Conservation (phyloP, 2,329 filamentous ascomycete species). For the Fusarium marasasianum region DNA sequence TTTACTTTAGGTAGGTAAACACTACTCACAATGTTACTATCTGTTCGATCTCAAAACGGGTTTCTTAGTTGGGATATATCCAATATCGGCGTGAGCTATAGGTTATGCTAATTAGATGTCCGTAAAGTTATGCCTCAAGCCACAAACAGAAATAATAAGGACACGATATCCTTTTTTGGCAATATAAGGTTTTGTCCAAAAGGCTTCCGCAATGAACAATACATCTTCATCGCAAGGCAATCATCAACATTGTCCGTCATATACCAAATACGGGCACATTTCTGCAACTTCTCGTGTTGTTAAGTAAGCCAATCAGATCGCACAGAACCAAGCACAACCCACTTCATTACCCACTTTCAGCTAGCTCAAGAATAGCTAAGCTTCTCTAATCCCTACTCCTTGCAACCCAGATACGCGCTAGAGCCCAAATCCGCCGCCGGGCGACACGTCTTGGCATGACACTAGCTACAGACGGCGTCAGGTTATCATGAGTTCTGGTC, state of each 20-base stretch:
- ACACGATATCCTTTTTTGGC: rapidly evolving
- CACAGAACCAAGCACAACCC: background rate
- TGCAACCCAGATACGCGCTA: background rate
- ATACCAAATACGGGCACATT: background rate
- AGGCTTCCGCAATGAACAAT: rapidly evolving
- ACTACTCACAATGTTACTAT: too few relatives aligned
- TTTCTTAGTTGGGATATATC: too few relatives aligned
- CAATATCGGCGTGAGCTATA: background rate
- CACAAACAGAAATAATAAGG: rapidly evolving
- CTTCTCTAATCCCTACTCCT: background rate
- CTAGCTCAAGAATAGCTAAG: rapidly evolving
- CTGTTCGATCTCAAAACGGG: too few relatives aligned
- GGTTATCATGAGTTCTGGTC: background rate
- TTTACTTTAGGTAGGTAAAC: too few relatives aligned
- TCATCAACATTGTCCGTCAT: too few relatives aligned
- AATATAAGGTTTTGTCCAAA: rapidly evolving
- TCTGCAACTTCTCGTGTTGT: rapidly evolving
- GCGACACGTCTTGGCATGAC: background rate
- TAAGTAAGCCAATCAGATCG: rapidly evolving
- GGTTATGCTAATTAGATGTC: rapidly evolving
- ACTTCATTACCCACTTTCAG: background rate
- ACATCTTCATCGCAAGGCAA: rapidly evolving
- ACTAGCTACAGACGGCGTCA: background rate
- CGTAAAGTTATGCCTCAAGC: rapidly evolving
- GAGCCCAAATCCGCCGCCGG: background rate